Evolutionary conservation across 192 early-diverging fungal genomes (phyloP).

Genomic region (Podila verticillata): DNA sequence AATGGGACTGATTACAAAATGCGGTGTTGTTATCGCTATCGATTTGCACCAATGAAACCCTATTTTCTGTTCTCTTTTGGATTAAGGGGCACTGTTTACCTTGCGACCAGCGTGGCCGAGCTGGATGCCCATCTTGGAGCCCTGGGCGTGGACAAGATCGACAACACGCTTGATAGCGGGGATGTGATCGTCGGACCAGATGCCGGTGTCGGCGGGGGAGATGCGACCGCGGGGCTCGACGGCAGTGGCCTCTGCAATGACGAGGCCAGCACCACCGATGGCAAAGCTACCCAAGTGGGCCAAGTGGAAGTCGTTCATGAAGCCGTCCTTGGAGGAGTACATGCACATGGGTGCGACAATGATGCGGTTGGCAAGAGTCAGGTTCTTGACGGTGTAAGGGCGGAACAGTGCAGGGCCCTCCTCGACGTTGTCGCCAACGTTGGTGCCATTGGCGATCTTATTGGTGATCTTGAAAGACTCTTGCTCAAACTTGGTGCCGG

Average conservation of each 20-base stretch:
- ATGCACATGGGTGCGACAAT: constrained; percentile 87
- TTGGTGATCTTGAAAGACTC: too few relatives aligned
- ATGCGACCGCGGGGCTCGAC: constrained; percentile 82
- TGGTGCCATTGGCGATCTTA: too few relatives aligned
- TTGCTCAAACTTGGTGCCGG: too few relatives aligned
- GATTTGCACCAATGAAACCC: too few relatives aligned
- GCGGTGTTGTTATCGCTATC: too few relatives aligned
- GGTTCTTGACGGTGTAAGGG: constrained; percentile 70
- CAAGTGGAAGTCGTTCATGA: constrained; percentile 71
- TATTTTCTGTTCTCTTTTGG: too few relatives aligned
- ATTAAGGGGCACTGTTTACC: too few relatives aligned
- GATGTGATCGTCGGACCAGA: constrained; percentile 88
- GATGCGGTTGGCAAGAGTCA: constrained; percentile 81
- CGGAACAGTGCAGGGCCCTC: constrained; percentile 60
- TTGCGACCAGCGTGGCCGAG: constrained; percentile 89
- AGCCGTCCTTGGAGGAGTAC: constrained; percentile 73
- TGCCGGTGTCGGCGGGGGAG: constrained; percentile 79
- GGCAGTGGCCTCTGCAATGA: constrained; percentile 82
- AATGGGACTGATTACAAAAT: too few relatives aligned
- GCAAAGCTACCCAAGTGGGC: constrained; percentile 79
- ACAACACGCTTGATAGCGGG: constrained; percentile 66
- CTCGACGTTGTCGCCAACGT: too few relatives aligned
- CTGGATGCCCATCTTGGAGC: constrained; percentile 75
- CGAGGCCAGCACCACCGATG: constrained; percentile 77
- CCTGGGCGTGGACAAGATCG: constrained; percentile 71